Conservation (phyloP, 768 basidiomycete species). For the Guyanaporus albipodus region DNA sequence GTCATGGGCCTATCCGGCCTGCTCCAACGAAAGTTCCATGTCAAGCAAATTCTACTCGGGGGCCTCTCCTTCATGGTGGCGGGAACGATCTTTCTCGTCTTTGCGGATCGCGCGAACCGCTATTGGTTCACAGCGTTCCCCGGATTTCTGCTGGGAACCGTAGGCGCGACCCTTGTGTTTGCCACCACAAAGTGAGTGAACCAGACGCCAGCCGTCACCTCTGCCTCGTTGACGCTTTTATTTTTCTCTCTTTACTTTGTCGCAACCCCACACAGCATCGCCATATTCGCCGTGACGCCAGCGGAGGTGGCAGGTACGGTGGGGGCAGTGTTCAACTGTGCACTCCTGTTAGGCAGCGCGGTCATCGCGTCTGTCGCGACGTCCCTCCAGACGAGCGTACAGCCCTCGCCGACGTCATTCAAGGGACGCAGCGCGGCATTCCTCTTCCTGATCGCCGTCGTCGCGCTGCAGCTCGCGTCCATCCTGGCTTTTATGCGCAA, state of each 20-base stretch:
- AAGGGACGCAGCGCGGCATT: conserved; percentile 42
- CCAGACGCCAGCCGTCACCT: background rate
- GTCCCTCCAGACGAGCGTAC: conserved; percentile 46
- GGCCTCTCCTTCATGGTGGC: conserved; percentile 37
- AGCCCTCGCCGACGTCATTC: conserved; percentile 29
- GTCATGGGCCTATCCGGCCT: conserved; percentile 37
- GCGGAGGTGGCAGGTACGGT: conserved; percentile 49
- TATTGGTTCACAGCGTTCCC: background rate
- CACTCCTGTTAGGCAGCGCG: conserved; percentile 50
- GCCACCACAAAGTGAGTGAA: background rate
- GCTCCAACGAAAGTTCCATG: conserved; percentile 33
- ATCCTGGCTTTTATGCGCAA: too few relatives aligned
- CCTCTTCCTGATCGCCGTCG: conserved; percentile 44
- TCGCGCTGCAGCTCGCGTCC: too few relatives aligned
- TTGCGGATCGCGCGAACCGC: background rate
- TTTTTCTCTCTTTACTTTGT: too few relatives aligned
- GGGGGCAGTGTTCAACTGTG: conserved; percentile 54
- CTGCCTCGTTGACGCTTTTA: background rate
- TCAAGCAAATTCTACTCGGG: conserved; percentile 44
- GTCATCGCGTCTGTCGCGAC: conserved; percentile 46
- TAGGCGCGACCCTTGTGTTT: background rate
- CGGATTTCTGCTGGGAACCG: background rate
- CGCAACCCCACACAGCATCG: conserved; percentile 47
- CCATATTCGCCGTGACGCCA: conserved; percentile 47
- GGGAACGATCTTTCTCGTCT: conserved; percentile 26